Evolutionary conservation across 495 filamentous ascomycete species (phyloP), one percentile per base, ranked within the genome.

Genomic region (Penicillium coffeae): DNA sequence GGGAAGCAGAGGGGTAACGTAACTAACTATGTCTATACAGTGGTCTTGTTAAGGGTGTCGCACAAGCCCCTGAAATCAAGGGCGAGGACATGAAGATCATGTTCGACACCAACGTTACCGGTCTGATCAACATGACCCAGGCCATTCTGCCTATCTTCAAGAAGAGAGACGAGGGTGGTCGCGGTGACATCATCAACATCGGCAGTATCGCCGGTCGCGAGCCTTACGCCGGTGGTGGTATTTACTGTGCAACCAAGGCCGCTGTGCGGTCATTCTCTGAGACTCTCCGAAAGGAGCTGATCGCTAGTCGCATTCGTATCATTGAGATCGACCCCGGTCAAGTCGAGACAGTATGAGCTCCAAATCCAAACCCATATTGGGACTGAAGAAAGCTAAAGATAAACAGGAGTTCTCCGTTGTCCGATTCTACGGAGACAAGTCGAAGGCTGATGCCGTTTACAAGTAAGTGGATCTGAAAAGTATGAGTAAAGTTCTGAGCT

Each of bases 221-320:
- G 56, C 78, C 87, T 9, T 98, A 98, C 69, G 73, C 83, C 3
- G 90, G 94, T 37, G 93, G 93, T 19, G 84, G 85, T 57, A 95
- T 98, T 56, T 98, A 98, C 78, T 98, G 93, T 68, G 90, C 93
- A 2, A 92, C 88, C 39, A 98, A 98, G 73, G 91, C 93, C 10
- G 93, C 93, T 3, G 84, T 97, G 34, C 83, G 87, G 39, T 85
- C 76, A 45, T 98, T 96, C 71, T 94, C 93, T 0, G 91, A 96
- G 42, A 77, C 88, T 13, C 68, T 98, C 56, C 78, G 93, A 56
- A 89, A 85, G 72, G 93, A 98, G 75, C 77, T 96, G 38, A 84
- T 98, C 54, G 78, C 86, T 20, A 87, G 89, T 4, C 76, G 91
- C 37, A 92, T 98, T 41, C 71, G 93, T 18, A 76, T 98, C 41